Conservation (phyloP, 2,329 filamentous ascomycete species). For the Metarhizium brunneum region DNA sequence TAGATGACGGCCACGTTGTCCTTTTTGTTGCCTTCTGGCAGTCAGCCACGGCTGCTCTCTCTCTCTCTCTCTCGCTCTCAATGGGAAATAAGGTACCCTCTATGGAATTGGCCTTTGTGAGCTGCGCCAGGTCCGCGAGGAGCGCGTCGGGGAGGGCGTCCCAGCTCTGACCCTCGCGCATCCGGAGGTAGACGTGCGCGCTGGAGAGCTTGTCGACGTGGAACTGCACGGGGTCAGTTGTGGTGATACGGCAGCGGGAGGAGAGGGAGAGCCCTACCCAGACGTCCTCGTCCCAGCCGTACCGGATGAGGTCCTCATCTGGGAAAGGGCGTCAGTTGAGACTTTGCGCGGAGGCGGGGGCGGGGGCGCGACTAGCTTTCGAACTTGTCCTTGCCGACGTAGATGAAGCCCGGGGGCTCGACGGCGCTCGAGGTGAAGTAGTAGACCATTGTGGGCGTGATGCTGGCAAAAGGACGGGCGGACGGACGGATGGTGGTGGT, state of each 20-base stretch:
- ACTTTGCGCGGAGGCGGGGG: neutral
- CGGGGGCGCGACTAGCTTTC: conserved; percentile 55
- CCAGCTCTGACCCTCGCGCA: conserved; percentile 73
- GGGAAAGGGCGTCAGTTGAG: neutral
- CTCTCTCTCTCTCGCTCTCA: too few relatives aligned
- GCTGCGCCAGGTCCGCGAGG: conserved; percentile 81
- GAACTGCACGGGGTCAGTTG: conserved; percentile 48
- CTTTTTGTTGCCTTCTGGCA: conserved; percentile 77
- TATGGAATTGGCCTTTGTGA: conserved; percentile 98
- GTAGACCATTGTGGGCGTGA: conserved; percentile 62
- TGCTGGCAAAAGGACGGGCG: too few relatives aligned
- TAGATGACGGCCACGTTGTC: conserved; percentile 96
- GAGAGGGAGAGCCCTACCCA: conserved; percentile 36
- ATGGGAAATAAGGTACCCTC: conserved; percentile 50
- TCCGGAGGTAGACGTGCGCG: conserved; percentile 89
- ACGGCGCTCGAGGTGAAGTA: conserved; percentile 88
- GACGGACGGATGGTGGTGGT: too few relatives aligned
- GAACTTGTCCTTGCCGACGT: conserved; percentile 97
- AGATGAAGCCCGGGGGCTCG: conserved; percentile 75
- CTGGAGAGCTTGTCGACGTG: conserved; percentile 96
- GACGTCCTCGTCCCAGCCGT: conserved; percentile 90
- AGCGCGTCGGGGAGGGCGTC: conserved; percentile 68
- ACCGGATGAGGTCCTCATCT: conserved; percentile 96
- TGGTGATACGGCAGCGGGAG: neutral
- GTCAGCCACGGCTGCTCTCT: too few relatives aligned